Evolutionary conservation across 164 flowering plant species (phyloP), one percentile per base, ranked within the genome.

Genomic region (Chimonanthus salicifolius): DNA sequence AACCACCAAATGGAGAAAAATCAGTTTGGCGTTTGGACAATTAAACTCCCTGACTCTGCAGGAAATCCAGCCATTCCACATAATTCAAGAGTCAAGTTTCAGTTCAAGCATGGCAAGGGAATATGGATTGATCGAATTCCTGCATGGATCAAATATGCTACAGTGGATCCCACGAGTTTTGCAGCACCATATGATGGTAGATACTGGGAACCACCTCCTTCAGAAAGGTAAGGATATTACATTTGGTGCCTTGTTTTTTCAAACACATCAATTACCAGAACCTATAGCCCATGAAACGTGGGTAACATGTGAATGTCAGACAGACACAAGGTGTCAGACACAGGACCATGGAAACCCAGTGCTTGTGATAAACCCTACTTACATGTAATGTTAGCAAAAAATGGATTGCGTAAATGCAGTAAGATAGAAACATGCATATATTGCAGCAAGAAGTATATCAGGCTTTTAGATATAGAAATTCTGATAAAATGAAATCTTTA

Each of bases 121-220:
- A 85, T 81, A 75, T 95, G 97, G 97, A 87, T 92, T 67, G 99
- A 95, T 80, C 83, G 99, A 43, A 89, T 95, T 71, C 99, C 99
- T 67, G 97, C 98, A 69, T 95, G 99, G 99, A 92, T 95, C 60
- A 90, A 79, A 74, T 92, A 90, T 86, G 94, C 99, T n/a, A 89
- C 88, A 68, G 92, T 84, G 47, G 99, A 93, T 58, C 82, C 97
- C 9, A 69, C 90, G 51, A 84, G 44, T 66, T 95, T 95, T 85
- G 99, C 85, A 63, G 98, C 97, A 65, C 87, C 99, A 68, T 95
- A 92, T 83, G 98, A 95, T 86, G 99, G 99, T 71, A 86, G 93
- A 1, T 84, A 90, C 76, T 95, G 98, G 98, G 96, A 95, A 33
- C 98, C 99, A 21, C 91, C 93, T 18, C 69, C 88, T 76, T 85